Evolutionary conservation across 148 eudicot species (phyloP).

Genomic region (Vaccinium darrowii): DNA sequence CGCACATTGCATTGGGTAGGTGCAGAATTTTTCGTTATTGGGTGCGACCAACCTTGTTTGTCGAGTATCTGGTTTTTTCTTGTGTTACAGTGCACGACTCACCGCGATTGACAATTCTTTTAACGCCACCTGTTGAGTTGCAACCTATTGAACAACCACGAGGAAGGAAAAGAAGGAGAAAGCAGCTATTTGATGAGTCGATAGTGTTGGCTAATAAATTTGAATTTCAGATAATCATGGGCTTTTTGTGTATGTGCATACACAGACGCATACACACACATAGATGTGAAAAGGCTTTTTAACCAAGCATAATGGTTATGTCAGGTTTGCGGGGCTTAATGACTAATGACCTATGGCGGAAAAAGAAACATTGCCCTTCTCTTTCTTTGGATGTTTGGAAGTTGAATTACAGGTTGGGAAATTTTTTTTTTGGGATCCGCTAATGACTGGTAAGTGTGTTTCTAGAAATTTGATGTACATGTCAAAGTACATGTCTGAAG

Average conservation of each 20-base stretch:
- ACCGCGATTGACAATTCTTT: slow-evolving; percentile 34
- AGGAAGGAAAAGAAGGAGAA: slow-evolving; percentile 38
- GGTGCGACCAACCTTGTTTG: not conserved
- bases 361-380: slow-evolving; percentile 50
- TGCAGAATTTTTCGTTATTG: slow-evolving; percentile 6
- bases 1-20: slow-evolving; percentile 44
- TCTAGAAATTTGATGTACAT: not conserved
- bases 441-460: slow-evolving; percentile 55
- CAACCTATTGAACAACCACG: slow-evolving; percentile 36
- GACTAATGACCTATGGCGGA: slow-evolving; percentile 43
- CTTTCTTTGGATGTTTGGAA: slow-evolving; percentile 61
- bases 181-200: slow-evolving; percentile 41
- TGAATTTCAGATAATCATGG: no score
- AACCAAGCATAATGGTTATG: slow-evolving; percentile 8
- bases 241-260: no score
- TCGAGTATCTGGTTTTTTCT: slow-evolving; percentile 15
- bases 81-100: slow-evolving; percentile 33
- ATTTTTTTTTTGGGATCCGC: slow-evolving; percentile 46
- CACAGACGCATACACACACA: no score
- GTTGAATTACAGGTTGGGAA: slow-evolving; percentile 38
- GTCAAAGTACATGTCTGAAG: not conserved
- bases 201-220: slow-evolving; percentile 57
- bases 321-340: slow-evolving; percentile 47
- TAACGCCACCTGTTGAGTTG: slow-evolving; percentile 43
- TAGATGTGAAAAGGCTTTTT: not conserved